Base-by-base conservation (phyloP, 2,329 filamentous ascomycete species). In the Exophiala aquamarina region DNA sequence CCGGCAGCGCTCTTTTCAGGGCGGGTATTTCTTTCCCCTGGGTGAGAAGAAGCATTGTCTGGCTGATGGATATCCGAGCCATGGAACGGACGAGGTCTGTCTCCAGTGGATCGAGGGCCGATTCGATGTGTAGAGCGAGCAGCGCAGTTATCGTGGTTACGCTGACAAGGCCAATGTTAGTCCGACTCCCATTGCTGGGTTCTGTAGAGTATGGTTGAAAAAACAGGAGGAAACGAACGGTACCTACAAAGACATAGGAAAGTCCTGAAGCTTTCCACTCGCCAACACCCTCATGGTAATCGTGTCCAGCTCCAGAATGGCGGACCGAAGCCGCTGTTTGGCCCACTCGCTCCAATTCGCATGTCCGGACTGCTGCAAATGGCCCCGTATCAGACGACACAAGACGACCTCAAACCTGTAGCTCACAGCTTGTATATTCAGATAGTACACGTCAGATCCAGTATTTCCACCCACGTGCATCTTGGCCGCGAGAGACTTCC, bases 21-120 rank as follows among this genome's bases (percentile, higher is more conserved):
- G 43, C 54, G 29, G 55, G 55, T 44, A 58, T 56, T 52, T 58
- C 55, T 52, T 53, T 54, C 45, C 55, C 54, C 37, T 57, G 55
- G 41, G 37, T 49, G 45, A 58, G 55, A 41, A 58, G 7, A 47
- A 58, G 55, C 54, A 58, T 58, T 48, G 46, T 49, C 44, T 58
- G 54, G 51, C 46, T 58, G 55, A 58, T 58, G 48, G 54, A 58
- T 47, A 58, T 58, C 40, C 55, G 55, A 50, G 55, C 55, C 55
- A 58, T 56, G 54, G 55, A 58, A 49, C 54, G 55, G 54, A 58
- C 51, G 26, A 58, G 54, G 37, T 58, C 55, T 50, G 54, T 55
- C 54, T 57, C 55, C 48, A 48, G 39, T 44, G 51, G 44, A 48
- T 58, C 54, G 36, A 58, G 54, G 45, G 55, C 55, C 29, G 55